Evolutionary conservation across 495 filamentous ascomycete species (phyloP).

Genomic region (Penicillium robsamsonii): DNA sequence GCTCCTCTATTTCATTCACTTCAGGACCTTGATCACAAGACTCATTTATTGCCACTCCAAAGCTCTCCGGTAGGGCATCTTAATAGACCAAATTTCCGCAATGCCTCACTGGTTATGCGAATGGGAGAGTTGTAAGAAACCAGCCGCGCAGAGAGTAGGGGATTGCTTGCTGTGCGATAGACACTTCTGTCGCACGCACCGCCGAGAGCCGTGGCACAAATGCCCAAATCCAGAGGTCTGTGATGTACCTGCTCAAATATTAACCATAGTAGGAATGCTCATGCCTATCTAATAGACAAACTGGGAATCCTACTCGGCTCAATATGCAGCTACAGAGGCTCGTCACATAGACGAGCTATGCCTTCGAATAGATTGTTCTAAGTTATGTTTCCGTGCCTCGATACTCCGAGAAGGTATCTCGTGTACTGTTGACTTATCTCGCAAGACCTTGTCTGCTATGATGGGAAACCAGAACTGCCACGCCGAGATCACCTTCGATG

Average conservation of each 20-base stretch:
- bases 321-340: too few species aligned
- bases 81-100: neutral
- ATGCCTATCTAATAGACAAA: too few species aligned
- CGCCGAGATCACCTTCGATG: conserved; percentile 15
- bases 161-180: conserved; percentile 9
- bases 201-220: neutral
- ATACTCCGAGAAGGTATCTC: conserved; percentile 1
- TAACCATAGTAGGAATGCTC: too few species aligned
- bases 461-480: conserved; percentile 21
- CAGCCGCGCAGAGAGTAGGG: conserved; percentile 7
- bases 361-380: conserved; percentile 1
- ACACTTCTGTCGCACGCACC: conserved; percentile 10
- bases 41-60: too few species aligned
- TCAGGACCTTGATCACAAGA: too few species aligned
- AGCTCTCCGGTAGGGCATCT: too few species aligned
- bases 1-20: too few species aligned
- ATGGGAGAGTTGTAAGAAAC: neutral
- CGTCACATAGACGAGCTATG: too few species aligned
- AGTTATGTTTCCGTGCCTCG: conserved; percentile 3
- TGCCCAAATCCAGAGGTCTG: too few species aligned
- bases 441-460: conserved; percentile 5
- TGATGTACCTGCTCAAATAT: too few species aligned
- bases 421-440: conserved; percentile 4
- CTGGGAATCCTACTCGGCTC: too few species aligned
- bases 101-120: neutral